Percentiles rank a stretch among this genome's conserved stretches.
Evolutionary conservation across 331 rosid genomes (phyloP).

Genomic region (Saraca asoca): DNA sequence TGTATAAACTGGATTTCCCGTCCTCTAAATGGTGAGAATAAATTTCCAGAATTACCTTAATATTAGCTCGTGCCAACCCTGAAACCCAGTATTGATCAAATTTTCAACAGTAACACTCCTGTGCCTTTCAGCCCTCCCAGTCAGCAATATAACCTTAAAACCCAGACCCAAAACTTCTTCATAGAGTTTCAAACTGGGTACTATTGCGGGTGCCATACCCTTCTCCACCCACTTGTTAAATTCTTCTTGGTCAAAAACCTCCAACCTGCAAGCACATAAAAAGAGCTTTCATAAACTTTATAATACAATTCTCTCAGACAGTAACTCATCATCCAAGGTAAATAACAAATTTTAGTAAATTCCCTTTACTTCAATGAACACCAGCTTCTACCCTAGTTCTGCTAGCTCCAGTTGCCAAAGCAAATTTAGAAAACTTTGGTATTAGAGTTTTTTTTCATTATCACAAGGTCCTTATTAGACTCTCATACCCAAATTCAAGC

Average conservation of each 20-base stretch:
- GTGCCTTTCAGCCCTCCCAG: conserved; percentile 73
- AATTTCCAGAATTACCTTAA: conserved; percentile 56
- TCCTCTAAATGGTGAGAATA: not conserved
- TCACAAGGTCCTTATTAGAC: too few relatives aligned
- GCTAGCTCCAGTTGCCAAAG: not conserved
- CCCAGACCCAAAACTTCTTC: conserved; percentile 68
- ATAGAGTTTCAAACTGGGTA: conserved; percentile 75
- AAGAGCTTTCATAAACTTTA: conserved; percentile 8
- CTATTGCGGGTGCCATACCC: conserved; percentile 63
- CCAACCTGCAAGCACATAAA: conserved; percentile 53
- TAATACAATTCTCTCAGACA: not conserved
- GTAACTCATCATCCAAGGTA: too few relatives aligned
- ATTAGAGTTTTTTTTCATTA: too few relatives aligned
- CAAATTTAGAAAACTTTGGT: not conserved
- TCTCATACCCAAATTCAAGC: not conserved
- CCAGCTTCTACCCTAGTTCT: not conserved
- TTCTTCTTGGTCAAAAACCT: conserved; percentile 57
- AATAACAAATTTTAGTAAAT: not conserved
- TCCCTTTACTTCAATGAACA: not conserved
- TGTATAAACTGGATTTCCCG: not conserved
- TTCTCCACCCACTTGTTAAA: conserved; percentile 75
- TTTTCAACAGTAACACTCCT: conserved; percentile 63
- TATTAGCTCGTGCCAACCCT: conserved; percentile 74
- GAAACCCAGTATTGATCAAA: conserved; percentile 68
- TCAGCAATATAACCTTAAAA: conserved; percentile 75